Evolutionary conservation across 495 filamentous ascomycete genomes (phyloP).

Genomic region (Patellaria atrata): DNA sequence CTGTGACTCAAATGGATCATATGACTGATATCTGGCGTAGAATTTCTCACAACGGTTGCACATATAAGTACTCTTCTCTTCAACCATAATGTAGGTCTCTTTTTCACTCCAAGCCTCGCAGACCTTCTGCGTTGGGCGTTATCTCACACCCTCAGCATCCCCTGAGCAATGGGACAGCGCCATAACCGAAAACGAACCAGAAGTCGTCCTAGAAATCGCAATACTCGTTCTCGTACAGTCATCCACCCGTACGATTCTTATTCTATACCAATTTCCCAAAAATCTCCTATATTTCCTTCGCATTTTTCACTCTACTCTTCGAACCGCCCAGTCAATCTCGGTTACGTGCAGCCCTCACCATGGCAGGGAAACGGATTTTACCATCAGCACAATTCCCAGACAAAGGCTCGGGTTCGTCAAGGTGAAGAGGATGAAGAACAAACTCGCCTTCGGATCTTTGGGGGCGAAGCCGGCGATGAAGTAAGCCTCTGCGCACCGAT

Average conservation of each 20-base stretch:
- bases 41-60: too few relatives aligned
- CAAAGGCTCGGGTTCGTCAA: too few relatives aligned
- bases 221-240: constrained; percentile 9
- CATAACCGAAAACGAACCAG: constrained; percentile 24
- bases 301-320: constrained; percentile 5
- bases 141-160: background rate
- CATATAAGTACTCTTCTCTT: too few relatives aligned
- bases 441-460: constrained; percentile 19
- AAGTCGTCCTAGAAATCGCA: constrained; percentile 24
- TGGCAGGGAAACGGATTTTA: constrained; percentile 17
- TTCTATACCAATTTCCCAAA: constrained; percentile 5
- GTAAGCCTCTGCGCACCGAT: constrained; percentile 23
- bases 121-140: too few relatives aligned
- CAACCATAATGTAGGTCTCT: too few relatives aligned
- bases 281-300: constrained; percentile 10
- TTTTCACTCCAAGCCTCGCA: too few relatives aligned
- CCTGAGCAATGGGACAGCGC: constrained; percentile 21
- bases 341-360: constrained; percentile 16
- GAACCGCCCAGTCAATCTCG: constrained; percentile 9
- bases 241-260: constrained; percentile 10
- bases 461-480: constrained; percentile 22
- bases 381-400: constrained; percentile 9
- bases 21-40: too few relatives aligned
- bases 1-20: too few relatives aligned
- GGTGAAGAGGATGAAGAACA: constrained; percentile 7